phyloP scores from a whole-genome alignment of 2,329 filamentous ascomycete genomes.

The Aspergillus versicolor region DNA sequence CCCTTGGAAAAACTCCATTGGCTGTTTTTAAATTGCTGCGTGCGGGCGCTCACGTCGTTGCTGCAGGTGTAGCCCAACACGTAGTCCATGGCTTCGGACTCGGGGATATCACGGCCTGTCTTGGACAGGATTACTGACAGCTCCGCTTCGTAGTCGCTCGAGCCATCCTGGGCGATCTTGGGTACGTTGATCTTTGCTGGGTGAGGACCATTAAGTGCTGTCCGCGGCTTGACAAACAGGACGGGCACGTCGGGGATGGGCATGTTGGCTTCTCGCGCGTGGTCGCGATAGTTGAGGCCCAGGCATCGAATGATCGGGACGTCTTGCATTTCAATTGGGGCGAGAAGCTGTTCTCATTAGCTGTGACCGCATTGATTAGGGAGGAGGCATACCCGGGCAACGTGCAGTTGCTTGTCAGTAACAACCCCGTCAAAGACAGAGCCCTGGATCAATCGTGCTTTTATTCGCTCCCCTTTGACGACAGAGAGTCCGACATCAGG shows the following conservation, averaged over 20 bases:
- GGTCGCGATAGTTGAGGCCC: slow-evolving; percentile 48
- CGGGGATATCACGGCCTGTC: slow-evolving; percentile 38
- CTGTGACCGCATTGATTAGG: no score
- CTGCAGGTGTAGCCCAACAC: slow-evolving; percentile 42
- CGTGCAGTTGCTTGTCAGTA: background rate
- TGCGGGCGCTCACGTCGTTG: slow-evolving; percentile 42
- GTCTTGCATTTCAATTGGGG: background rate
- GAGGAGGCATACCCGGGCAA: background rate
- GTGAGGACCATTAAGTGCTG: slow-evolving; percentile 27
- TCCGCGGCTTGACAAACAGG: slow-evolving; percentile 40
- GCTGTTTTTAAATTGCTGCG: slow-evolving; percentile 25
- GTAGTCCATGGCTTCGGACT: slow-evolving; percentile 39
- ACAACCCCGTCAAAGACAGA: background rate
- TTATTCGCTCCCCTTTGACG: background rate
- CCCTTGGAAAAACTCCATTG: slow-evolving; percentile 42
- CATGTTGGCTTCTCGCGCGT: slow-evolving; percentile 41
- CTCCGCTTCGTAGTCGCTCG: slow-evolving; percentile 35
- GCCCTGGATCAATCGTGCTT: background rate
- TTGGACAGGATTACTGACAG: slow-evolving; percentile 39
- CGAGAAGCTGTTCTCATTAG: background rate
- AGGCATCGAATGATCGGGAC: slow-evolving; percentile 41
- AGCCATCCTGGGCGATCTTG: slow-evolving; percentile 31
- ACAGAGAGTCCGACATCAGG: background rate
- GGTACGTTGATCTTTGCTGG: slow-evolving; percentile 29
- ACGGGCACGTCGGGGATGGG: slow-evolving; percentile 35